Evolutionary conservation across 2,329 filamentous ascomycete genomes (phyloP).

Genomic region (Ceratocystis huliohia): DNA sequence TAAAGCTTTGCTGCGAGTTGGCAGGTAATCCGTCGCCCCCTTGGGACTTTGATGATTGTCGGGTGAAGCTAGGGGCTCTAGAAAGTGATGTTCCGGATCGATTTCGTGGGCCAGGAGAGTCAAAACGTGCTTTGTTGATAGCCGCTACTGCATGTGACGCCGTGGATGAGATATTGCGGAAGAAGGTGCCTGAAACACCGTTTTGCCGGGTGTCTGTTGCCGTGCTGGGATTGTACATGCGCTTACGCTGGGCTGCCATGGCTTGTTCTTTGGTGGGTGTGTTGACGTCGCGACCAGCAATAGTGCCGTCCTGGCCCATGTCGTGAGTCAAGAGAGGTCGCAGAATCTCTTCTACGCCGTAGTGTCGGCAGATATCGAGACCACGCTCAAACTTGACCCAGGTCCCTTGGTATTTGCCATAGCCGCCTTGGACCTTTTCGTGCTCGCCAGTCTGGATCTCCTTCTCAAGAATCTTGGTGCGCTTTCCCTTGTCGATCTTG

Average conservation of each 20-base stretch:
- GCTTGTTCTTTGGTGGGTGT: conserved; percentile 98
- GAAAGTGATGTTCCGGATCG: conserved; percentile 26
- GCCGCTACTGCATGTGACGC: conserved; percentile 88
- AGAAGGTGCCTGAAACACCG: conserved; percentile 72
- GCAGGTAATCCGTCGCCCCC: conserved; percentile 54
- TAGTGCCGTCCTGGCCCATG: conserved; percentile 61
- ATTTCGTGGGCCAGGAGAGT: conserved; percentile 64
- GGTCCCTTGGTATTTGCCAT: conserved; percentile 97
- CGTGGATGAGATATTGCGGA: conserved; percentile 90
- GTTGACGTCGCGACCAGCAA: conserved; percentile 63
- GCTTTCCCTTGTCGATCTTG: conserved; percentile 91
- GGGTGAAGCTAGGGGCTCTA: conserved; percentile 52
- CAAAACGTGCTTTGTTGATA: conserved; percentile 89
- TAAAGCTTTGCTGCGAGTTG: conserved; percentile 74
- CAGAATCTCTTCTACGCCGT: conserved; percentile 63
- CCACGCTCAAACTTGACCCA: conserved; percentile 95
- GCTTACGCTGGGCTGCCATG: conserved; percentile 88
- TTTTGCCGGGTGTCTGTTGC: conserved; percentile 55
- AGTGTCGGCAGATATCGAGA: conserved; percentile 76
- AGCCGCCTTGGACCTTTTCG: conserved; percentile 96
- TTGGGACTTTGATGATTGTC: conserved; percentile 54
- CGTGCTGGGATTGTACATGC: conserved; percentile 61
- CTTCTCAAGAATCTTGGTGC: conserved; percentile 95
- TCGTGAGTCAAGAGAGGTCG: conserved; percentile 67
- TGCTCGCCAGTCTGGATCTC: conserved; percentile 93